Evolutionary conservation across 2,329 filamentous ascomycete species (phyloP), one percentile per base, ranked within the genome.

Genomic region (Penicillium polonicum): DNA sequence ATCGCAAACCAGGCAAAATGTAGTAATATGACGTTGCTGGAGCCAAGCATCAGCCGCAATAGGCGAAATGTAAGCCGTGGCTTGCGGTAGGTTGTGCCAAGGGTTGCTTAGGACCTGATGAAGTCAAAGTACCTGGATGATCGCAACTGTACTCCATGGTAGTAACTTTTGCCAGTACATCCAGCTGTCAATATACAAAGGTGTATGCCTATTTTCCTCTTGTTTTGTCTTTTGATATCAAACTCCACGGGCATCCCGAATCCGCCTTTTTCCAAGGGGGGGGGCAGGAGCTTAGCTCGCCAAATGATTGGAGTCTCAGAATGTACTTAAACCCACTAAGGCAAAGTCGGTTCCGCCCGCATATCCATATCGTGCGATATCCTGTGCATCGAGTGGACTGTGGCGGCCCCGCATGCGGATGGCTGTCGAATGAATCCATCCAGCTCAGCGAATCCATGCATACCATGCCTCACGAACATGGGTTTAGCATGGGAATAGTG

Each of bases 351-450:
- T 58, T 57, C 43, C 55, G 50, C 59, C 49, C 60, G 56, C 53
- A 63, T 53, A 59, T 51, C 52, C 52, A 56, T 52, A 55, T 55
- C 57, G 15, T 41, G 45, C 46, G 36, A 52, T 54, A 49, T 57
- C 58, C 57, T 43, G 19, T 42, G 60, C 59, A 50, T 55, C 56
- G 52, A 13, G 61, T 60, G 61, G 64, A 54, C 27, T 53, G 21
- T 27, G 48, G 21, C 45, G 31, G 48, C 61, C 64, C 63, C 61
- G 63, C 64, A 64, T 64, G 61, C 63, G 60, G 58, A 62, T 49
- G 52, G 43, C 44, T 23, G 55, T 42, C 55, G 52, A 63, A 60
- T 63, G 52, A 59, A 33, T 33, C 31, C 31, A 42, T 25, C 33
- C 23, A 35, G 36, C n/a, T 39, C 9, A 4, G 4, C n/a, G 56